Base-by-base conservation (phyloP, 768 basidiomycete genomes). In the Boletellus emodensis region DNA sequence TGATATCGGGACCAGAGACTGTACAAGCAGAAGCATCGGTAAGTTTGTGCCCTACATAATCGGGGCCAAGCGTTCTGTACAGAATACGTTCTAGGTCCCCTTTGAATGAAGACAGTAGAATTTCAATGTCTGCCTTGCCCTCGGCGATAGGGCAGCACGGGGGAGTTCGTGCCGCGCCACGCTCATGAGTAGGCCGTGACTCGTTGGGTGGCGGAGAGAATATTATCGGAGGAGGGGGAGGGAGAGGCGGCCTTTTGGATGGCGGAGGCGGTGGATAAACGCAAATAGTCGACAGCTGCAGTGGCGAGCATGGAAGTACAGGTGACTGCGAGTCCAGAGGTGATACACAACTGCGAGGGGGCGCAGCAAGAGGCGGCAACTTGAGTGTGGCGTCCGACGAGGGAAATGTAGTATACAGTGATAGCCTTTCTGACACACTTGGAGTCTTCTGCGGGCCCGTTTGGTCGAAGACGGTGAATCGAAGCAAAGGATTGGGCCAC, bases 401-500 rank as follows among this genome's bases (percentile, higher is more conserved):
- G 3, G 53, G 26, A n/a, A 43, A 3, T 30, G 53, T 3, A 37
- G 44, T 48, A n/a, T 54, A 43, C 26, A 55, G 40, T 4, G 56
- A 52, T n/a, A 26, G 26, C 44, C 40, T 46, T n/a, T 52, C 51
- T 13, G 49, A 35, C 3, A 46, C 35, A 35, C 48, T 50, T 0
- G 72, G 68, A 1, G 63, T 53, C 56, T 74, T 72, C 66, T 72
- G 71, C 8, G 70, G 65, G 10, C 22, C 35, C 17, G 67, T 71
- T 58, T 75, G 78, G 51, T 86, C 84, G 48, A 72, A 71, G 15
- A 90, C 72, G 17, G 75, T 71, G 68, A 90, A 85, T 61, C 79
- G 78, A 28, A 90, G 70, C 43, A 84, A 66, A 40, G 81, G 79
- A 56, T 77, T 80, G 18, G 74, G 69, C 78, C 79, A 85, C n/a